Evolutionary conservation across 495 filamentous ascomycete species (phyloP).

Genomic region (Penicillium verhagenii): DNA sequence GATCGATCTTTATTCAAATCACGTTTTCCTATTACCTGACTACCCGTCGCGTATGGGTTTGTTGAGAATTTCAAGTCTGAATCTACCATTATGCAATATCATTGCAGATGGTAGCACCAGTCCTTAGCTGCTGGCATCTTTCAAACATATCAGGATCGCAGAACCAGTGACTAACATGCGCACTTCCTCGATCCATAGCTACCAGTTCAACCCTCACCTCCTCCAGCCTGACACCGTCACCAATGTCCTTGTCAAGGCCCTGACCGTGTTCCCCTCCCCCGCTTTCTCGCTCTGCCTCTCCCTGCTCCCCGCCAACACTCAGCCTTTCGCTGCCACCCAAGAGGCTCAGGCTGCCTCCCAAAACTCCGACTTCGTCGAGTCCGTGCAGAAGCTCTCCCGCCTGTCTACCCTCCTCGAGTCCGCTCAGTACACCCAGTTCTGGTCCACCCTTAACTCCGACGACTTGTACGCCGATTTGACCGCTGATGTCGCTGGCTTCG

Average conservation of each 20-base stretch:
- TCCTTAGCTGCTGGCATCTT: neutral
- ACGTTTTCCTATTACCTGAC: slow-evolving; percentile 99
- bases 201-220: slow-evolving; percentile 99
- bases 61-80: slow-evolving; percentile 38
- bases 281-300: slow-evolving; percentile 93
- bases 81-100: slow-evolving; percentile 17
- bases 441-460: slow-evolving; percentile 86
- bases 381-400: slow-evolving; percentile 80
- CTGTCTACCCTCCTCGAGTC: slow-evolving; percentile 84
- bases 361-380: slow-evolving; percentile 68
- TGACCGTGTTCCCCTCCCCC: slow-evolving; percentile 94
- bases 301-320: slow-evolving; percentile 79
- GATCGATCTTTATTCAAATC: slow-evolving; percentile 57
- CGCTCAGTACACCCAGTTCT: slow-evolving; percentile 87
- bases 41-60: slow-evolving; percentile 30
- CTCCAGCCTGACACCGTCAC: slow-evolving; percentile 94
- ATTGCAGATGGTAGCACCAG: slow-evolving; percentile 8
- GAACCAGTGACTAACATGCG: slow-evolving; percentile 6
- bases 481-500: slow-evolving; percentile 92
- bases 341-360: slow-evolving; percentile 62
- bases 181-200: slow-evolving; percentile 53
- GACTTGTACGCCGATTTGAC: slow-evolving; percentile 95
- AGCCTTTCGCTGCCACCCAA: slow-evolving; percentile 53
- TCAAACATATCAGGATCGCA: neutral
- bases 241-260: slow-evolving; percentile 96